phyloP scores from a whole-genome alignment of 208 protist genomes.

The Trypanosoma lewisi region DNA sequence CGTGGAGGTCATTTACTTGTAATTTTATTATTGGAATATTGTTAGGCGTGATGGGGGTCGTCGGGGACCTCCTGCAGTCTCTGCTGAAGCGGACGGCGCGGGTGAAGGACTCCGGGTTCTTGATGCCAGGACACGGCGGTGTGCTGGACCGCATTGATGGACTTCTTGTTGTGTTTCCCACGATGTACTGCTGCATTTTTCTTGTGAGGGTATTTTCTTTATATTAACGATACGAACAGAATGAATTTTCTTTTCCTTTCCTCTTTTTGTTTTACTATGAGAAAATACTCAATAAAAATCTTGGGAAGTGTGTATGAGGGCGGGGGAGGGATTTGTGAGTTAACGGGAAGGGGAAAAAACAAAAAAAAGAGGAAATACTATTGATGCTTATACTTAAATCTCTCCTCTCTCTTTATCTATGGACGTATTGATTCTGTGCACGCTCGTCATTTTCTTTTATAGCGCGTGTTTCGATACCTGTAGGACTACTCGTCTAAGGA shows the following conservation, averaged over 20 bases:
- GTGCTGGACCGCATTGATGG: constrained; percentile 90
- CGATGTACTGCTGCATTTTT: constrained; percentile 60
- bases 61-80: constrained; percentile 88
- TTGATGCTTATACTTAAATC: not conserved
- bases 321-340: too few species aligned
- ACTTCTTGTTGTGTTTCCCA: constrained; percentile 70
- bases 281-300: not conserved
- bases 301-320: too few species aligned
- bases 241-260: not conserved
- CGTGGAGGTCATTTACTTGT: constrained; percentile 36
- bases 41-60: constrained; percentile 69
- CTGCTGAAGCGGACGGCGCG: constrained; percentile 81
- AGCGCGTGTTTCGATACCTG: too few species aligned
- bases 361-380: not conserved
- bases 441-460: not conserved
- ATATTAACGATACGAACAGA: not conserved
- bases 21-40: constrained; percentile 55
- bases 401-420: not conserved
- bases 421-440: not conserved
- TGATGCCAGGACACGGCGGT: constrained; percentile 88
- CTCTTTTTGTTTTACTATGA: constrained; percentile 18
- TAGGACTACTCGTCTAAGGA: too few species aligned
- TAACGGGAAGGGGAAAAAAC: constrained; percentile 3
- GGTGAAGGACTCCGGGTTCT: constrained; percentile 84
- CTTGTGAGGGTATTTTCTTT: constrained; percentile 26